These are phyloP conservation scores for Styphnolobium japonicum DNA, from an alignment of 306 rosid species.

Conservation along the genomic window DNA sequence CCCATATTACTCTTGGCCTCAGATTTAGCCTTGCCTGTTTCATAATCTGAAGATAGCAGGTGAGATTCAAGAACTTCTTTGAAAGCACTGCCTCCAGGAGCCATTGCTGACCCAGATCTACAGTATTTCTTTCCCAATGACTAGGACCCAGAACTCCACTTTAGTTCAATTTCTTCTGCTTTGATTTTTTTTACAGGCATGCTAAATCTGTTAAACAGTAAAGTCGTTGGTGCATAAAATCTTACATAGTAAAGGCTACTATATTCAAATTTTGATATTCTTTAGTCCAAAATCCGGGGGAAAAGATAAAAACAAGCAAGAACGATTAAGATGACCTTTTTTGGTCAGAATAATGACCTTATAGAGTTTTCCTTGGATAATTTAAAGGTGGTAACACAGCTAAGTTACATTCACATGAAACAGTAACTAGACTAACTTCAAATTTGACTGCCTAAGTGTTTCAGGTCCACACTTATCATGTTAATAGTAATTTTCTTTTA, in stretches of 20 bases:
- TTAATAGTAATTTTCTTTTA: background rate
- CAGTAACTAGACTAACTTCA: conserved; percentile 10
- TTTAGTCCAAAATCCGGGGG: background rate
- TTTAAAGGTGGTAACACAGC: background rate
- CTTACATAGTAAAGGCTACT: background rate
- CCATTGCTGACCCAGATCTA: conserved; percentile 49
- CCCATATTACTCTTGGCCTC: conserved; percentile 49
- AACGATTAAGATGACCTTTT: background rate
- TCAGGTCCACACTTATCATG: background rate
- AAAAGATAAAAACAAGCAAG: background rate
- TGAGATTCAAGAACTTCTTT: conserved; percentile 66
- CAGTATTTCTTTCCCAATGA: conserved; percentile 24
- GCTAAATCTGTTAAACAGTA: conserved; percentile 35
- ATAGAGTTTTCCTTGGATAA: background rate
- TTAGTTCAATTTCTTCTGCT: conserved; percentile 25
- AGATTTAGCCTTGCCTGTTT: conserved; percentile 50
- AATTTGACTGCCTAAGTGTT: conserved; percentile 3
- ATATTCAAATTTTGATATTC: conserved; percentile 6
- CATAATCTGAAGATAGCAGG: conserved; percentile 51
- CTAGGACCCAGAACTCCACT: conserved; percentile 3
- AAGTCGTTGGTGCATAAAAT: conserved; percentile 15
- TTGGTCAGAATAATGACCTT: background rate
- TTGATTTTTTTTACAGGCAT: conserved; percentile 11
- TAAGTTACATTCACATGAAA: conserved; percentile 11
- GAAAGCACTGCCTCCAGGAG: conserved; percentile 70